Evolutionary conservation across 129 eudicot genomes (phyloP), one percentile per base, ranked within the genome.

Genomic region (Arctium minus): DNA sequence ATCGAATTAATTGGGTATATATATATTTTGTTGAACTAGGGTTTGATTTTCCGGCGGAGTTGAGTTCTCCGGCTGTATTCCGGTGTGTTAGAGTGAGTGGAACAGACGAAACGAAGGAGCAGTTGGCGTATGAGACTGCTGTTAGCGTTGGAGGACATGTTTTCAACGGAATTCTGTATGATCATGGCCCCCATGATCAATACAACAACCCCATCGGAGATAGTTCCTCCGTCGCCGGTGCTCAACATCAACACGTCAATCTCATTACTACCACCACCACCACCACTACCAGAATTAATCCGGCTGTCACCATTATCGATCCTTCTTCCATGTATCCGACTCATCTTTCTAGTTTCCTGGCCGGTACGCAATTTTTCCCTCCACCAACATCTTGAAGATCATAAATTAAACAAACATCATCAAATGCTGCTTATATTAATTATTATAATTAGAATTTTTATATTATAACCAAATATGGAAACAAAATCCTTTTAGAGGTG

Each of bases 281-380:
- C 70, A 48, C 69, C 73, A 48, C 65, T 12, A 70, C 78, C 12
- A 69, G 62, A 35, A 40, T 74, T 44, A 68, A 76, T 73, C 82
- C 73, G 5, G 86, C 78, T 78, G 74, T 85, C 29, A 74, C 91
- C 4, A 32, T 89, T 83, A 69, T 86, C 11, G 95, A 91, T 33
- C 88, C 92, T 83, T 82, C 89, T 80, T 86, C 89, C 0, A 15
- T 86, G 2, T 91, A 88, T 76, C 88, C 93, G 17, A 72, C 93
- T 74, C 92, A 97, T 8, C 80, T 91, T 77, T 82, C 73, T 82
- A 85, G 87, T 35, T 91, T 84, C 89, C 77, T 93, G 86, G 86
- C 93, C 37, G 97, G 97, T 89, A 89, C 97, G 84, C 93, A 91
- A 71, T 88, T 87, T 82, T 91, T 91, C 42, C 92, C 90, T 64